Conservation (phyloP, 306 rosid species). For the Fagus sylvatica region DNA sequence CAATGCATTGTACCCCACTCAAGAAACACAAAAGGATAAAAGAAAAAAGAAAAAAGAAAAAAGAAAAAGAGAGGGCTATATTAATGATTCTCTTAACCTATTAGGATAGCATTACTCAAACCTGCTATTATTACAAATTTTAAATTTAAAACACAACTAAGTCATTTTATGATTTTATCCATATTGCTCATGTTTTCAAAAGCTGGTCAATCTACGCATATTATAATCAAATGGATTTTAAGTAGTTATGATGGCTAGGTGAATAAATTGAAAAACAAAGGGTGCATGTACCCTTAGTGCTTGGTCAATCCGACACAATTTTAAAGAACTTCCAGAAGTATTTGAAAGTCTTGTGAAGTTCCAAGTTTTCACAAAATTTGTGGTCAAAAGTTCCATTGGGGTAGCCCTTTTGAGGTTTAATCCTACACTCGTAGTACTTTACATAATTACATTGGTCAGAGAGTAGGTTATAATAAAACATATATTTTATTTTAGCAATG, state of each 20-base stretch:
- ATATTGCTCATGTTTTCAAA: constrained; percentile 10
- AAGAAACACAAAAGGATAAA: too few relatives aligned
- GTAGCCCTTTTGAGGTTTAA: neutral
- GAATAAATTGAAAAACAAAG: neutral
- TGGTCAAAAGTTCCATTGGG: constrained; percentile 25
- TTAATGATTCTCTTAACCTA: too few relatives aligned
- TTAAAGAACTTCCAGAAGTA: constrained; percentile 29
- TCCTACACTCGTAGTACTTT: neutral
- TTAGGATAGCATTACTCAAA: too few relatives aligned
- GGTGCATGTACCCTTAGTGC: neutral
- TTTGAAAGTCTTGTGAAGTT: constrained; percentile 25
- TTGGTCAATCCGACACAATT: constrained; percentile 15
- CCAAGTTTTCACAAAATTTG: constrained; percentile 7
- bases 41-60: too few relatives aligned
- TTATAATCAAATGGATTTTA: neutral
- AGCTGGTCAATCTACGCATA: constrained; percentile 24
- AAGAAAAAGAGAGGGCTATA: too few relatives aligned
- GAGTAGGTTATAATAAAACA: too few relatives aligned
- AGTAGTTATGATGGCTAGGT: neutral
- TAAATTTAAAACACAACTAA: too few relatives aligned
- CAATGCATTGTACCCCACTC: too few relatives aligned
- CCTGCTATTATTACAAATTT: too few relatives aligned
- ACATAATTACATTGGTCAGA: too few relatives aligned
- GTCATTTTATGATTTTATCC: neutral
- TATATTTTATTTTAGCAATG: too few relatives aligned